These are phyloP conservation scores for Paspalum vaginatum DNA, from an alignment of 176 grass and related monocot species.

Conservation along the genomic window DNA sequence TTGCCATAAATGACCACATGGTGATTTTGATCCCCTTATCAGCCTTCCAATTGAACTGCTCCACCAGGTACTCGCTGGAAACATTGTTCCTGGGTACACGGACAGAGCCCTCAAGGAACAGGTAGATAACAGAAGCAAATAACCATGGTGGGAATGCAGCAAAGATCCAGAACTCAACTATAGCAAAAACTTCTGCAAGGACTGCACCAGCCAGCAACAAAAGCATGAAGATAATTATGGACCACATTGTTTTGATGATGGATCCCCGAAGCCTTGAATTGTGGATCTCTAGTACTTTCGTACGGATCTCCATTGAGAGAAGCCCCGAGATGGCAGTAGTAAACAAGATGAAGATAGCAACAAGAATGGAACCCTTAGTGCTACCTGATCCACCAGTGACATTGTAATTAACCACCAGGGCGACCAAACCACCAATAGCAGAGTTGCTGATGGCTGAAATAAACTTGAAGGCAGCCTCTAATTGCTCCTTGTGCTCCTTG, in stretches of 20 bases:
- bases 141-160: slow-evolving; percentile 22
- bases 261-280: neutral
- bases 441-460: slow-evolving; percentile 24
- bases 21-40: slow-evolving; percentile 26
- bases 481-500: neutral
- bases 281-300: slow-evolving; percentile 17
- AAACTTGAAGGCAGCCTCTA: slow-evolving; percentile 25
- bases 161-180: slow-evolving; percentile 25
- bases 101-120: neutral
- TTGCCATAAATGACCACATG: slow-evolving; percentile 40
- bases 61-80: neutral
- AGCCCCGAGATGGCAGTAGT: slow-evolving; percentile 1
- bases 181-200: slow-evolving; percentile 3
- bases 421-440: slow-evolving; percentile 2
- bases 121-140: slow-evolving; percentile 7
- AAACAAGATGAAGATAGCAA: slow-evolving; percentile 20
- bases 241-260: slow-evolving; percentile 10
- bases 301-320: slow-evolving; percentile 9
- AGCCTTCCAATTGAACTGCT: slow-evolving; percentile 15
- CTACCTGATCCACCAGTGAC: neutral
- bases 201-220: neutral
- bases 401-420: slow-evolving; percentile 31
- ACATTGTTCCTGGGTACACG: neutral
- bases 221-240: slow-evolving; percentile 13
- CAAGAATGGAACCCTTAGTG: neutral